Evolutionary conservation across 2,329 filamentous ascomycete genomes (phyloP).

Genomic region (Phyllachora maydis): DNA sequence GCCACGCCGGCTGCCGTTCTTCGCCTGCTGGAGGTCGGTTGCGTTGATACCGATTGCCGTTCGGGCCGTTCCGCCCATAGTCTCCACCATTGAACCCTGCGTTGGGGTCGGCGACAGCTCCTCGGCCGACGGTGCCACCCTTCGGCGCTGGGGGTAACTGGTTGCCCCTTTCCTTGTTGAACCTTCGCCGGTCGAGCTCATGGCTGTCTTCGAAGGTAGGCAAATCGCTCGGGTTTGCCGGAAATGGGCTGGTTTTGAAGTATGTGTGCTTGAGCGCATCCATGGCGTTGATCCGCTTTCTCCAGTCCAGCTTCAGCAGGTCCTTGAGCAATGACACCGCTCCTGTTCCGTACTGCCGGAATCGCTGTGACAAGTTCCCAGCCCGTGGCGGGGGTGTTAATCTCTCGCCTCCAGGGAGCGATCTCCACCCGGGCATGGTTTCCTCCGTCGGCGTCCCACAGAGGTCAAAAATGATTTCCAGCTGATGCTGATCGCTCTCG

Average conservation of each 20-base stretch:
- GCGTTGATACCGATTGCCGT: slow-evolving; percentile 21
- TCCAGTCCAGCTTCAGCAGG: slow-evolving; percentile 76
- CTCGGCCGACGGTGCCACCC: slow-evolving; percentile 71
- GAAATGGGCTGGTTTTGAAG: slow-evolving; percentile 61
- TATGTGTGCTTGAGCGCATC: slow-evolving; percentile 87
- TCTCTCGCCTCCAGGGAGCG: slow-evolving; percentile 56
- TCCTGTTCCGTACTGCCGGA: slow-evolving; percentile 52
- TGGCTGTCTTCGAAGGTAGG: slow-evolving; percentile 87
- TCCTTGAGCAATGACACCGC: slow-evolving; percentile 67
- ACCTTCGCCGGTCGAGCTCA: slow-evolving; percentile 84
- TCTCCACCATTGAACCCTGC: slow-evolving; percentile 27
- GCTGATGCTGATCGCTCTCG: slow-evolving; percentile 72
- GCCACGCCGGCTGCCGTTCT: slow-evolving; percentile 28
- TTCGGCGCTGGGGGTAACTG: slow-evolving; percentile 78
- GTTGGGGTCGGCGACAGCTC: slow-evolving; percentile 24
- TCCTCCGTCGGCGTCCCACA: slow-evolving; percentile 78
- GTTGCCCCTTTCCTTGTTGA: slow-evolving; percentile 48
- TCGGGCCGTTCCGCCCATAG: slow-evolving; percentile 26
- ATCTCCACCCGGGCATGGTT: slow-evolving; percentile 80
- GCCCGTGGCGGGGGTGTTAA: no score
- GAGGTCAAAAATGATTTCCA: slow-evolving; percentile 83
- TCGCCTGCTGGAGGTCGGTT: slow-evolving; percentile 11
- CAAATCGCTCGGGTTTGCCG: slow-evolving; percentile 68
- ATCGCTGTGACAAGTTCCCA: slow-evolving; percentile 50
- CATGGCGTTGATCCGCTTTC: slow-evolving; percentile 72